These are phyloP conservation scores for Globisporangium cylindrosporum DNA, from an alignment of 352 stramenopile species.

Conservation along the genomic window DNA sequence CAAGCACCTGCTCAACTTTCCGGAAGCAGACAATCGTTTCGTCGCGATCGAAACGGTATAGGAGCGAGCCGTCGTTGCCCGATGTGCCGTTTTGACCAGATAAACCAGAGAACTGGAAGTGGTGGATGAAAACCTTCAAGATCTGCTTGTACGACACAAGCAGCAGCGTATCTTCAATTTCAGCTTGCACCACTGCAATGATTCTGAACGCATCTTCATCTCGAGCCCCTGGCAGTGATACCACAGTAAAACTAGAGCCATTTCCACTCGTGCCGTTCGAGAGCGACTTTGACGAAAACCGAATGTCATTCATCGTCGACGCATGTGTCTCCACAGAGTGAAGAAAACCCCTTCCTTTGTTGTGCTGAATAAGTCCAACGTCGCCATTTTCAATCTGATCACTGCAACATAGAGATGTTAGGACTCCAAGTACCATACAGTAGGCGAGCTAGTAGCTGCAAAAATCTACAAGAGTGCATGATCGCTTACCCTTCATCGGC, in stretches of 20 bases:
- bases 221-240: conserved; percentile 41
- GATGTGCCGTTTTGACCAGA: conserved; percentile 2
- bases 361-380: conserved; percentile 60
- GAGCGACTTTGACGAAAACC: conserved; percentile 53
- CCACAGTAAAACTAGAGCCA: conserved; percentile 40
- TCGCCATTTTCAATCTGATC: conserved; percentile 46
- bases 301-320: conserved; percentile 63
- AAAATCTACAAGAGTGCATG: not conserved
- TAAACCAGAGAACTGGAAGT: conserved; percentile 24
- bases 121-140: conserved; percentile 32
- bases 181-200: conserved; percentile 34
- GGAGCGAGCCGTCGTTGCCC: conserved; percentile 12
- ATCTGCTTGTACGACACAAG: conserved; percentile 56
- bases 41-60: conserved; percentile 30
- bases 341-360: conserved; percentile 44
- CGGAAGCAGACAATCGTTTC: conserved; percentile 34
- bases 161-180: conserved; percentile 60
- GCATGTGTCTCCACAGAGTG: conserved; percentile 67
- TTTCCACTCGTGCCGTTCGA: conserved; percentile 20
- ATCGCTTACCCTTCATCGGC: conserved; percentile 49
- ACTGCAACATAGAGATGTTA: conserved; percentile 17
- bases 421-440: not conserved
- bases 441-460: not conserved
- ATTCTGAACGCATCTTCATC: conserved; percentile 78
- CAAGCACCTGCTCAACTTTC: conserved; percentile 37